These are phyloP conservation scores for Colletotrichum tabaci DNA, from an alignment of 2,329 filamentous ascomycete species.

Conservation along the genomic window DNA sequence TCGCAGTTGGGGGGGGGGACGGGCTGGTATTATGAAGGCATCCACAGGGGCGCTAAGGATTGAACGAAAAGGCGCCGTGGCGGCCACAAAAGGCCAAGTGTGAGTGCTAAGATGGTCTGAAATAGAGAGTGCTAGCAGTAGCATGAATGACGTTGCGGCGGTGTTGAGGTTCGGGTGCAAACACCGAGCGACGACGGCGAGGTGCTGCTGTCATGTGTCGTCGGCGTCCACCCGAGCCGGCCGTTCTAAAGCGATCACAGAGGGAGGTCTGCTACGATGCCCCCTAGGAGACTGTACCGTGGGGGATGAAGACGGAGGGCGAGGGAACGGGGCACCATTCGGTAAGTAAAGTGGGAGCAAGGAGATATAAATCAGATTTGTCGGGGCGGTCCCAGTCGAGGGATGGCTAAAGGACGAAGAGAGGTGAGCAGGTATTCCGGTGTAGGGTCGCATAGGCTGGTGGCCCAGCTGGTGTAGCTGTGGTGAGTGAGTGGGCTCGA, in stretches of 20 bases:
- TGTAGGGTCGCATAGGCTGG: conserved; percentile 23
- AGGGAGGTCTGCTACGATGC: neutral
- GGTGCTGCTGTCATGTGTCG: conserved; percentile 20
- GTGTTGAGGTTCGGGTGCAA: conserved; percentile 10
- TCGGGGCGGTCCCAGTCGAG: conserved; percentile 10
- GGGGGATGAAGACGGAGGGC: neutral
- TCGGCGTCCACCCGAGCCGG: conserved; percentile 6
- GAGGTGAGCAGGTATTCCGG: conserved; percentile 10
- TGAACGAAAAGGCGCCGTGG: conserved; percentile 27
- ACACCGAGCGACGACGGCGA: conserved; percentile 5
- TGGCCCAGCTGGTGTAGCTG: conserved; percentile 25
- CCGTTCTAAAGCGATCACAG: neutral
- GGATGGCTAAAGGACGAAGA: conserved; percentile 22
- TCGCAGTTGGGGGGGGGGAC: conserved; percentile 8
- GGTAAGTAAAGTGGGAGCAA: neutral
- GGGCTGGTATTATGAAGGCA: conserved; percentile 39
- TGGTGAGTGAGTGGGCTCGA: conserved; percentile 17
- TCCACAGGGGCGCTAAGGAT: conserved; percentile 31
- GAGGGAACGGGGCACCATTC: neutral
- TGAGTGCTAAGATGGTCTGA: conserved; percentile 14
- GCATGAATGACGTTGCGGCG: conserved; percentile 31
- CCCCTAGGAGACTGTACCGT: neutral
- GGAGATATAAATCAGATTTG: conserved; percentile 16
- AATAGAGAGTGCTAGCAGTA: conserved; percentile 13
- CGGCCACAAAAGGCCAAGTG: conserved; percentile 35